Evolutionary conservation across 345 rosid species (phyloP), one percentile per base, ranked within the genome.

Genomic region (Euclidium syriacum): DNA sequence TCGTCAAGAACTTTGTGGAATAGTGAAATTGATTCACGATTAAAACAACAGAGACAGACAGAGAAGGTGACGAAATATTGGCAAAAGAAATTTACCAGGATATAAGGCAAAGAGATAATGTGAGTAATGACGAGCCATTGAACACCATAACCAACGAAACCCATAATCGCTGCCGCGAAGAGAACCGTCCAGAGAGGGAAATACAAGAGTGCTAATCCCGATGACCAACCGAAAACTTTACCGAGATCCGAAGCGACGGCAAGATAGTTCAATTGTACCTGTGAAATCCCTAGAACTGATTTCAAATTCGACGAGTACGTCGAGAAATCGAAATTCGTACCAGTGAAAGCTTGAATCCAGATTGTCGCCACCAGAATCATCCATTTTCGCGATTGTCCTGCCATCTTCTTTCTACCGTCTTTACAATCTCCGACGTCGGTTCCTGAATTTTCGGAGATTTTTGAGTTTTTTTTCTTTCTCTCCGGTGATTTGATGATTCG

Each of bases 341-440:
- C 98, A 0, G 97, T 92, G 52, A 92, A 92, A 0, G 95, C 97
- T 73, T 92, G 98, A 82, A 92, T 84, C 98, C 98, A 92, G 32
- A 87, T 77, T 10, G 96, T 87, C 0, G 88, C 97, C n/a, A 92
- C 90, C 7, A 92, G 77, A 33, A 92, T 85, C 97, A 89, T 89
- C 98, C 98, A 92, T 66, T 89, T 92, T 23, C 91, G 30, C 2
- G 95, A 92, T 29, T 89, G 96, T 26, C 85, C 97, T 0, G 81
- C 88, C 98, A 89, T 89, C 22, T 29, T n/a, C 25, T 12, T 11
- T 39, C 6, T 39, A 23, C 66, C 54, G 53, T 12, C n/a, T 7
- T 11, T 9, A 7, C 9, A 19, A 52, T 49, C 57, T 34, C 36
- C 57, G 57, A 25, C 20, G 73, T 16, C 19, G 30, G 27, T 41